phyloP scores from a whole-genome alignment of 2,329 filamentous ascomycete genomes.

The Byssoonygena ceratinophila region DNA sequence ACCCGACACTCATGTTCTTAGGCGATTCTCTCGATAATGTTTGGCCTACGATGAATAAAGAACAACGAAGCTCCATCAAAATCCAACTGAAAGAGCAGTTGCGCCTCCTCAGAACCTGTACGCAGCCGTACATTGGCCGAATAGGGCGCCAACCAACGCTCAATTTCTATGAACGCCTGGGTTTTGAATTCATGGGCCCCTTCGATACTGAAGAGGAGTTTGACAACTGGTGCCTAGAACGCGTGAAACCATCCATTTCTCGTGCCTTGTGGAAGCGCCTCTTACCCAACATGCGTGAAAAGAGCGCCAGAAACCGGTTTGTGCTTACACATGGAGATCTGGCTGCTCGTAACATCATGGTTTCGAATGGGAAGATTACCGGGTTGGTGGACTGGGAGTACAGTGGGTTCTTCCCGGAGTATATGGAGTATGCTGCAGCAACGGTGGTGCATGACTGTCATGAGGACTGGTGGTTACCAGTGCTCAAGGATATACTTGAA shows the following conservation, averaged over 20 bases:
- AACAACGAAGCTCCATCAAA: constrained; percentile 7
- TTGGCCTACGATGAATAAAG: constrained; percentile 7
- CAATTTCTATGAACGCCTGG: constrained; percentile 14
- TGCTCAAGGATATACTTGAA: neutral
- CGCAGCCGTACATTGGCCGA: constrained; percentile 18
- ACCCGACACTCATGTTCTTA: no score
- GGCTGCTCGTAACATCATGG: constrained; percentile 17
- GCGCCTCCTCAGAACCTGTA: constrained; percentile 15
- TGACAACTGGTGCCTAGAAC: constrained; percentile 12
- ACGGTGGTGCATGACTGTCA: neutral
- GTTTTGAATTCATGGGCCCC: constrained; percentile 14
- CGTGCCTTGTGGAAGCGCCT: neutral
- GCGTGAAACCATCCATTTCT: neutral
- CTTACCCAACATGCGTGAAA: neutral
- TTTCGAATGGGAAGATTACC: constrained; percentile 16
- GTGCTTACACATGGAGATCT: constrained; percentile 19
- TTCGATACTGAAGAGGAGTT: constrained; percentile 17
- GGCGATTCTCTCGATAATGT: constrained; percentile 10
- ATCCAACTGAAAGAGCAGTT: constrained; percentile 9
- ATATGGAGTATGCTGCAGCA: constrained; percentile 7
- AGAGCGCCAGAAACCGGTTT: neutral
- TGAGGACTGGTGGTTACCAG: neutral
- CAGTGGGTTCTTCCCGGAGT: constrained; percentile 18
- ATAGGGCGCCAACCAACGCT: constrained; percentile 11
- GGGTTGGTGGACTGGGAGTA: constrained; percentile 20